Evolutionary conservation across 2,329 filamentous ascomycete species (phyloP).

Genomic region (Corniculantispora saksenae): DNA sequence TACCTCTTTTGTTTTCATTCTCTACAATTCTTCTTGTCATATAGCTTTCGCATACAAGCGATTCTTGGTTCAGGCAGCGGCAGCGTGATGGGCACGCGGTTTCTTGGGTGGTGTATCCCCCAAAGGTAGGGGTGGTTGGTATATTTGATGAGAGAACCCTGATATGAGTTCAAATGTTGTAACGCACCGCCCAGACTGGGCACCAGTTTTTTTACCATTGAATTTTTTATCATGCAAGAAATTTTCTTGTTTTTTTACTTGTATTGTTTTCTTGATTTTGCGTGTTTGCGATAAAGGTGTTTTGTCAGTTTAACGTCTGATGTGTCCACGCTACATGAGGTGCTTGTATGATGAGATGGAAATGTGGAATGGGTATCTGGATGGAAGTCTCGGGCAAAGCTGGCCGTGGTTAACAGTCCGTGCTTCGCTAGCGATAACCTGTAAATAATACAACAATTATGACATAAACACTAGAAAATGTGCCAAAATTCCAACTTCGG

Average conservation of each 20-base stretch:
- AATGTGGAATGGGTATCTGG: too few relatives aligned
- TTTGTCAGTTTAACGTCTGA: background rate
- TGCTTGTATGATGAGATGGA: constrained; percentile 11
- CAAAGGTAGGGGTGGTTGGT: constrained; percentile 2
- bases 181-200: constrained; percentile 5
- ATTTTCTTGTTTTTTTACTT: background rate
- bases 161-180: constrained; percentile 6
- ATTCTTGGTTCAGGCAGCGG: constrained; percentile 1
- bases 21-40: constrained; percentile 9
- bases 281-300: background rate
- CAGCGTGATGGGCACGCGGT: constrained; percentile 21
- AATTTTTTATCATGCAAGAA: background rate
- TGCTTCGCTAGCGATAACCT: background rate
- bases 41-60: constrained; percentile 10
- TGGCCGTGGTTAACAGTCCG: background rate
- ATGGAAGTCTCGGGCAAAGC: background rate
- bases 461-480: background rate
- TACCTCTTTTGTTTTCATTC: background rate
- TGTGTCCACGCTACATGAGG: constrained; percentile 5
- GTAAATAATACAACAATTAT: background rate
- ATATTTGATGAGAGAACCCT: constrained; percentile 8
- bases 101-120: constrained; percentile 5
- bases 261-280: background rate
- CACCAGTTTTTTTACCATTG: constrained; percentile 2
- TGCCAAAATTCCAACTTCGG: too few relatives aligned